A percentile compares a stretch with the other conserved stretches of the same genome.
Evolutionary conservation across 2,329 filamentous ascomycete species (phyloP).

Genomic region (Lasiodiplodia theobromae): DNA sequence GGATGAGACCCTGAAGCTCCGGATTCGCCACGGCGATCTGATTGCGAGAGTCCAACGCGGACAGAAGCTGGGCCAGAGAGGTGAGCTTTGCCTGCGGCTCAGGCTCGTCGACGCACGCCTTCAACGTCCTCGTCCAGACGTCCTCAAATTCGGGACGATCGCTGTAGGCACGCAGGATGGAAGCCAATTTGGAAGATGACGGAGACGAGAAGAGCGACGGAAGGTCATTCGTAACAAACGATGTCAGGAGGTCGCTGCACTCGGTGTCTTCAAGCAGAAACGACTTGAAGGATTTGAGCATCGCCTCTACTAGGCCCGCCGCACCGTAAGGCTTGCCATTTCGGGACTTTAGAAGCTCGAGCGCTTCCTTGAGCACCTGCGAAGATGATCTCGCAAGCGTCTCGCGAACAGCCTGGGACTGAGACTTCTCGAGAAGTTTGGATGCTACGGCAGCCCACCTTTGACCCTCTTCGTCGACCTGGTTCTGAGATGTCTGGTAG

Average conservation of each 20-base stretch:
- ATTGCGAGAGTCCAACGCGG: constrained; percentile 47
- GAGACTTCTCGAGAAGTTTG: constrained; percentile 34
- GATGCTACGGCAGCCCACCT: constrained; percentile 66
- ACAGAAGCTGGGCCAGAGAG: constrained; percentile 43
- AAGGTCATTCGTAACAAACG: constrained; percentile 64
- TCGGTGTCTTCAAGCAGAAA: constrained; percentile 50
- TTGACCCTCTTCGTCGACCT: constrained; percentile 69
- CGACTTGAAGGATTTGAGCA: constrained; percentile 54
- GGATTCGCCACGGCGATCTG: constrained; percentile 44
- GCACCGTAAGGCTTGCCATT: constrained; percentile 74
- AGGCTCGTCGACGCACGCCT: constrained; percentile 37
- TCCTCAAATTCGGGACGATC: constrained; percentile 40
- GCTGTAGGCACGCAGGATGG: constrained; percentile 64
- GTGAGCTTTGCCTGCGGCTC: constrained; percentile 40
- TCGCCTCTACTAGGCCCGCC: constrained; percentile 63
- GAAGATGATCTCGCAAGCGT: constrained; percentile 46
- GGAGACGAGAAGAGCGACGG: constrained; percentile 70
- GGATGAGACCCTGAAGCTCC: constrained; percentile 47
- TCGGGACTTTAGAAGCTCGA: constrained; percentile 58
- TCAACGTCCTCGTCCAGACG: constrained; percentile 43
- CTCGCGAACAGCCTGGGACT: constrained; percentile 2
- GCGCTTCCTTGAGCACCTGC: constrained; percentile 56
- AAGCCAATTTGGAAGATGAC: constrained; percentile 71
- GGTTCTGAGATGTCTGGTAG: constrained; percentile 74
- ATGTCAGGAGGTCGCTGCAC: constrained; percentile 50